Evolutionary conservation across 192 early-diverging fungal species (phyloP).

Genomic region (Entomortierella chlamydospora): DNA sequence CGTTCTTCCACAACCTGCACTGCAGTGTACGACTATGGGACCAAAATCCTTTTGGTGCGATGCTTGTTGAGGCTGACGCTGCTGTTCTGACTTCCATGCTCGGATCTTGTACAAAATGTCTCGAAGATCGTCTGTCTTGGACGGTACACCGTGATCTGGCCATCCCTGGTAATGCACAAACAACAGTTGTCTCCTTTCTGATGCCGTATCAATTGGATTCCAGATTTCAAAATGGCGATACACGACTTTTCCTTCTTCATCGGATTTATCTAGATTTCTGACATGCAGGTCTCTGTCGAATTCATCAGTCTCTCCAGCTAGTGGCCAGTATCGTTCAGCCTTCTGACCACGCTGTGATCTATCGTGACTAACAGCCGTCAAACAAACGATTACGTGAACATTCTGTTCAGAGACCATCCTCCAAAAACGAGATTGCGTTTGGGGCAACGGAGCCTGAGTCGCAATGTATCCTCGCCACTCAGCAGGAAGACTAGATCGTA

Average conservation of each 20-base stretch:
- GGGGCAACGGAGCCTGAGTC: conserved; percentile 86
- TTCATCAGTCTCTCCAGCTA: conserved; percentile 37
- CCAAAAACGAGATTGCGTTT: conserved; percentile 90
- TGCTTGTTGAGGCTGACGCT: conserved; percentile 10
- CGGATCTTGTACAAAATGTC: conserved; percentile 53
- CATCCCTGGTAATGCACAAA: conserved; percentile 85
- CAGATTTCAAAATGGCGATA: conserved; percentile 40
- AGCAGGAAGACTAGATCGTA: conserved; percentile 36
- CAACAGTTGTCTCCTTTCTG: conserved; percentile 51
- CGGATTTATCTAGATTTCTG: conserved; percentile 3
- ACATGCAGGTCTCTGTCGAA: conserved; percentile 8
- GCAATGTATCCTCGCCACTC: conserved; percentile 81
- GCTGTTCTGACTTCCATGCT: conserved; percentile 39
- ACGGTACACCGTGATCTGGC: conserved; percentile 85
- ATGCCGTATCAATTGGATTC: conserved; percentile 2
- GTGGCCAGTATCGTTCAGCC: conserved; percentile 92
- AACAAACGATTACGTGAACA: conserved; percentile 84
- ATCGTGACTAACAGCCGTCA: conserved; percentile 82
- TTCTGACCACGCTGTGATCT: conserved; percentile 66
- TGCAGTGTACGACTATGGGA: conserved; percentile 87
- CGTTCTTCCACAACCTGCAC: conserved; percentile 88
- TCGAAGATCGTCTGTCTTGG: conserved; percentile 64
- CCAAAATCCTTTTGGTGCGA: conserved; percentile 20
- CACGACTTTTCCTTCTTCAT: conserved; percentile 15
- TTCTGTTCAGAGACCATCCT: conserved; percentile 87